Conservation (phyloP, 164 flowering plant species). For the Magnolia kwangsiensis region DNA sequence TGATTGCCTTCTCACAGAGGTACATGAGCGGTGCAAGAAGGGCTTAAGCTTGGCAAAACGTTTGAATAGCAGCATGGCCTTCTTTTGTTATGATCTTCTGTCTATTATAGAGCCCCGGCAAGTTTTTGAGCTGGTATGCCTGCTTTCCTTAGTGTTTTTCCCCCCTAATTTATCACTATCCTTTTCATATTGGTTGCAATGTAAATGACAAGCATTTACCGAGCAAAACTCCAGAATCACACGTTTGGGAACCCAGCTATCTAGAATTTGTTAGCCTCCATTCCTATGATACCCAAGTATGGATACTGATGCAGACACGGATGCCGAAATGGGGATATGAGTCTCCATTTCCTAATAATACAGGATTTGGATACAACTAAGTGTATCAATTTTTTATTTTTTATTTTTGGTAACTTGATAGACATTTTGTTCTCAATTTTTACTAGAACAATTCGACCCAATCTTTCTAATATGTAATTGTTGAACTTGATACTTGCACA, state of each 20-base stretch:
- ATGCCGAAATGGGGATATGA: too few species aligned
- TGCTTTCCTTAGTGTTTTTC: slow-evolving; percentile 6
- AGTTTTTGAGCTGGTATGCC: slow-evolving; percentile 91
- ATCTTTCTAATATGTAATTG: too few species aligned
- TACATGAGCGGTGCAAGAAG: slow-evolving; percentile 97
- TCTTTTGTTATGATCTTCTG: slow-evolving; percentile 95
- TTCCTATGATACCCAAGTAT: neutral
- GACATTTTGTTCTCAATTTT: neutral
- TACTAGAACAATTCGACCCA: too few species aligned
- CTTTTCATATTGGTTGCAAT: neutral
- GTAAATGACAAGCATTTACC: neutral
- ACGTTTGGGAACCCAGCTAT: neutral
- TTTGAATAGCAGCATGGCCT: slow-evolving; percentile 94
- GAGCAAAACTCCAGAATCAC: neutral
- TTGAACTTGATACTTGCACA: too few species aligned
- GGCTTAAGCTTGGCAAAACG: slow-evolving; percentile 94
- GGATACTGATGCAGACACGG: neutral
- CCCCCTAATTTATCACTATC: neutral
- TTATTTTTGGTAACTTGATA: neutral
- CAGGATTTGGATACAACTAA: neutral
- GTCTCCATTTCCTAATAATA: neutral
- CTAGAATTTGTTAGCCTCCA: neutral
- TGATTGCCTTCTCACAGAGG: slow-evolving; percentile 97
- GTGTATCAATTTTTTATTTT: too few species aligned
- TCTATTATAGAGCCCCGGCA: slow-evolving; percentile 96